Conservation (phyloP, 2,329 filamentous ascomycete genomes). For the Trichoderma polysporum region DNA sequence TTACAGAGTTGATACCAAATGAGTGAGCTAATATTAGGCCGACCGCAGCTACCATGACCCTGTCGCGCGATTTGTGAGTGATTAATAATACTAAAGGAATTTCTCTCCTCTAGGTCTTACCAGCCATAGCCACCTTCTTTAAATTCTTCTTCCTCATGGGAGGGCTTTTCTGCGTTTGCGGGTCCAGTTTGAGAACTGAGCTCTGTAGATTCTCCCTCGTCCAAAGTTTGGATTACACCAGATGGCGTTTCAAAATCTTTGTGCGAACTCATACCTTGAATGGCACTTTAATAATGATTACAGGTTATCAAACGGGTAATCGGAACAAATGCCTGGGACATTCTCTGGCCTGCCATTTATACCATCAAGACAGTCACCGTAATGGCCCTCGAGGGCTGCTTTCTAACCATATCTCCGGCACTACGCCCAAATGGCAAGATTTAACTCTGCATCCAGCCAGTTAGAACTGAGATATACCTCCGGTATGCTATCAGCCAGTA, state of each 20-base stretch:
- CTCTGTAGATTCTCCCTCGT: background rate
- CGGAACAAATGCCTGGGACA: background rate
- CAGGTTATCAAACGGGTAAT: background rate
- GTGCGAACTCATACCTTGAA: background rate
- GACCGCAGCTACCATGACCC: constrained; percentile 4
- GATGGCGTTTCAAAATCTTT: background rate
- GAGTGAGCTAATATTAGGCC: constrained; percentile 5
- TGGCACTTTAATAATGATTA: background rate
- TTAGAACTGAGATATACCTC: background rate
- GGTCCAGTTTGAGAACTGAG: background rate
- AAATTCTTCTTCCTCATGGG: background rate
- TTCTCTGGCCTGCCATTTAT: background rate
- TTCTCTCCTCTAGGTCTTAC: background rate
- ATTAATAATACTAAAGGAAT: background rate
- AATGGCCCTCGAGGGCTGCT: background rate
- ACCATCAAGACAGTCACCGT: background rate
- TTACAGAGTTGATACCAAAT: constrained; percentile 8
- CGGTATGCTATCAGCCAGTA: background rate
- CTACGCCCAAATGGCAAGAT: background rate
- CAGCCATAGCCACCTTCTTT: constrained; percentile 14
- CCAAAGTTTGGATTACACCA: background rate
- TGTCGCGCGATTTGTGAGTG: background rate
- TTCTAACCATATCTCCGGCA: background rate
- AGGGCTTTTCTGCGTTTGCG: background rate
- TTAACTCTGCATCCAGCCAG: background rate